Conservation (phyloP, 306 rosid genomes). For the Herpetospermum pedunculosum region DNA sequence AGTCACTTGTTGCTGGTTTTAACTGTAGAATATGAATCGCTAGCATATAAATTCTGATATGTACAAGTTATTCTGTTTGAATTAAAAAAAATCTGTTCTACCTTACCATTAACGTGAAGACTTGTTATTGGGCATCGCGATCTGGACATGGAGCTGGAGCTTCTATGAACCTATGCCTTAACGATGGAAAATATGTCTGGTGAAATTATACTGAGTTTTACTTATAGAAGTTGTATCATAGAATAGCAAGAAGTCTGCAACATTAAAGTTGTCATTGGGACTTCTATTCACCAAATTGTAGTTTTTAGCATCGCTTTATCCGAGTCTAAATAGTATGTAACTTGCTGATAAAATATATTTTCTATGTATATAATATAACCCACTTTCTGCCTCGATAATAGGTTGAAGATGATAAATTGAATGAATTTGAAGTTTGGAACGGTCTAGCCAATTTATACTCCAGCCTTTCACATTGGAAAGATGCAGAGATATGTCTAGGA, state of each 20-base stretch:
- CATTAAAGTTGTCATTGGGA: not conserved
- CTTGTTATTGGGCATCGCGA: not conserved
- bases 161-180: not conserved
- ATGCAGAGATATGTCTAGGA: conserved; percentile 82
- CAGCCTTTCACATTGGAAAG: conserved; percentile 84
- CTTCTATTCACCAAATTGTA: not conserved
- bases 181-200: not conserved
- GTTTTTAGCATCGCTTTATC: not conserved
- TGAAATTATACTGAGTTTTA: not conserved
- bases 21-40: not conserved
- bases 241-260: not conserved
- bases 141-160: not conserved
- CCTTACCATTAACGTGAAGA: not conserved
- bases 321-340: not conserved
- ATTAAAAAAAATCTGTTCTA: not conserved
- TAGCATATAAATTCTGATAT: not conserved
- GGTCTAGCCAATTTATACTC: conserved; percentile 83
- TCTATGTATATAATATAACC: not conserved
- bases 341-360: not conserved
- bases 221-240: not conserved
- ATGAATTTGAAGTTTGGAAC: conserved; percentile 85
- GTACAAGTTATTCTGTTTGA: not conserved
- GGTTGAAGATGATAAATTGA: conserved; percentile 57
- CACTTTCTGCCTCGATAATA: conserved; percentile 16
- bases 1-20: not conserved